phyloP scores from a whole-genome alignment of 352 stramenopile genomes.

The Thalassiosira livingstoniorum region DNA sequence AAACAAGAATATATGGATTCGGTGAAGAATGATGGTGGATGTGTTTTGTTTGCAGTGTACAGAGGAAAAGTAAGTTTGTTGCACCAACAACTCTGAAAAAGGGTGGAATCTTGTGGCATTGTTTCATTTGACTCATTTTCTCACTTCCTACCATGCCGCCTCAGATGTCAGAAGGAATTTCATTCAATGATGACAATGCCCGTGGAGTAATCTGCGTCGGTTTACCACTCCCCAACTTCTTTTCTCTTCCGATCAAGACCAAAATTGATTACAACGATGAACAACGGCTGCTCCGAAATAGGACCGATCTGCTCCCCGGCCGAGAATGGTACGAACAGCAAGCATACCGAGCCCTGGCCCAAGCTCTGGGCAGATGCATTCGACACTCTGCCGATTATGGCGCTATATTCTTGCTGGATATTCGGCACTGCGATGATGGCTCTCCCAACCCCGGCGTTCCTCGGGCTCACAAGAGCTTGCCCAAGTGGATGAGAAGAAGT shows the following conservation, averaged over 20 bases:
- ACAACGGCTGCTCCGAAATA: slow-evolving; percentile 65
- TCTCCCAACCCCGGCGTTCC: slow-evolving; percentile 61
- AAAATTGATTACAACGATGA: slow-evolving; percentile 84
- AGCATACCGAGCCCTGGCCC: slow-evolving; percentile 75
- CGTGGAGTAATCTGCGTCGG: slow-evolving; percentile 76
- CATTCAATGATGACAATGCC: slow-evolving; percentile 82
- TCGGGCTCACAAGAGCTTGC: slow-evolving; percentile 67
- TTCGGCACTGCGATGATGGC: slow-evolving; percentile 69
- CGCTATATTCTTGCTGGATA: slow-evolving; percentile 78
- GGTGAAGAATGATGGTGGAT: slow-evolving; percentile 61
- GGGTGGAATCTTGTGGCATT: no score
- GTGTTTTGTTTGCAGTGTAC: slow-evolving; percentile 78
- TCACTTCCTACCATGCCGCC: no score
- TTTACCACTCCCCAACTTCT: slow-evolving; percentile 66
- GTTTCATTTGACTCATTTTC: no score
- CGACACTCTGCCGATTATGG: slow-evolving; percentile 79
- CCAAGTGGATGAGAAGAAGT: slow-evolving; percentile 78
- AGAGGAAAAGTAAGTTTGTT: slow-evolving; percentile 60
- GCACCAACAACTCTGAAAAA: no score
- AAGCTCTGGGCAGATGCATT: slow-evolving; percentile 81
- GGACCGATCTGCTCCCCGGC: slow-evolving; percentile 70
- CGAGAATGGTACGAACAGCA: slow-evolving; percentile 80
- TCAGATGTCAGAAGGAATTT: slow-evolving; percentile 68
- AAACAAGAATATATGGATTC: slow-evolving; percentile 69
- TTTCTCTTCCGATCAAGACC: slow-evolving; percentile 58